A percentile compares a stretch with the other conserved stretches of the same genome.
Conservation (phyloP, 2,329 filamentous ascomycete species). For the Dothiorella sarmentorum region DNA sequence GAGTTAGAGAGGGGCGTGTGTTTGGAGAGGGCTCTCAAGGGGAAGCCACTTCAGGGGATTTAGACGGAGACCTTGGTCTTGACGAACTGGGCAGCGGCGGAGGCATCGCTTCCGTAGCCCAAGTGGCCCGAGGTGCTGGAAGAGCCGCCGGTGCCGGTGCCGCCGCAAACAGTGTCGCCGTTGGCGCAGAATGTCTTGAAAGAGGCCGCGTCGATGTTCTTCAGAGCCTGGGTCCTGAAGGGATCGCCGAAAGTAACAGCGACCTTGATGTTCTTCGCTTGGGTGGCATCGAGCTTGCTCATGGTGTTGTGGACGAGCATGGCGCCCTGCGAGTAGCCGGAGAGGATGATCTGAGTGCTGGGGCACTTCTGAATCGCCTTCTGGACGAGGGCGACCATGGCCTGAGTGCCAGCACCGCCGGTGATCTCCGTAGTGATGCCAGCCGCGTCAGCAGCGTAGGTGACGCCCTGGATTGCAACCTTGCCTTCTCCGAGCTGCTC, state of each 20-base stretch:
- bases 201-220: conserved; percentile 26
- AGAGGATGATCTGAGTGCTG: conserved; percentile 45
- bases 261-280: conserved; percentile 22
- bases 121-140: conserved; percentile 27
- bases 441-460: conserved; percentile 45
- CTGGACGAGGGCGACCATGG: conserved; percentile 43
- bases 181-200: conserved; percentile 23
- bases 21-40: background rate
- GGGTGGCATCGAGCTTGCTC: background rate
- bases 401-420: background rate
- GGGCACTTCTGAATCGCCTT: conserved; percentile 44
- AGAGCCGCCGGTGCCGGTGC: conserved; percentile 24
- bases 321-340: conserved; percentile 42
- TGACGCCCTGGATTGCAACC: conserved; percentile 53
- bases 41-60: background rate
- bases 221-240: conserved; percentile 27
- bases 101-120: conserved; percentile 29
- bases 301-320: conserved; percentile 32
- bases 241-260: conserved; percentile 40
- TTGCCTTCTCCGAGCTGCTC: conserved; percentile 39
- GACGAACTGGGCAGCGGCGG: conserved; percentile 28
- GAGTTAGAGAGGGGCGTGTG: background rate
- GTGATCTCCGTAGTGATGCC: conserved; percentile 30
- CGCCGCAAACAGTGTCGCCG: conserved; percentile 28
- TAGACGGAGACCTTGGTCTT: conserved; percentile 15